A percentile compares a stretch with the other conserved stretches of the same genome.
Evolutionary conservation across 805 yeast species (phyloP).

Genomic region (Saccharomycopsis guyanensis): DNA sequence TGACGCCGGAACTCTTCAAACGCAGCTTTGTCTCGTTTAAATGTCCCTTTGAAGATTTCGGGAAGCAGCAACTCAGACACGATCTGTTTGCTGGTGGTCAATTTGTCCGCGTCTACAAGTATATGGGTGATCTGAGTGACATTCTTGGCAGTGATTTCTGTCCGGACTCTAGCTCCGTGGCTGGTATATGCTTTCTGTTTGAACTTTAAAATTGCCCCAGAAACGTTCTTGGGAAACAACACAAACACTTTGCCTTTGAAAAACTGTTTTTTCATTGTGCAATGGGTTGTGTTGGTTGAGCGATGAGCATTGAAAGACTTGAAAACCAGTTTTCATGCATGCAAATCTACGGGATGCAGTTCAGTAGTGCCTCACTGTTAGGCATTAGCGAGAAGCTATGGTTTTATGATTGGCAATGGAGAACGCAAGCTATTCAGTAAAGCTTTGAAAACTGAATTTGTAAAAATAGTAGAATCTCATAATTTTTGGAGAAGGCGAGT

Average conservation of each 20-base stretch:
- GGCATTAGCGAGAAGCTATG: too few species aligned
- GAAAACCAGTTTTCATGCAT: background rate
- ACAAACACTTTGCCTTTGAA: slow-evolving; percentile 4
- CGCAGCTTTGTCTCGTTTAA: background rate
- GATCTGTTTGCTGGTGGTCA: background rate
- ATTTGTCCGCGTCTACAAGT: slow-evolving; percentile 1
- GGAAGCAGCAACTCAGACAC: background rate
- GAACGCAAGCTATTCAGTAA: too few species aligned
- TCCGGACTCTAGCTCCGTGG: slow-evolving; percentile 25
- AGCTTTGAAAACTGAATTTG: too few species aligned
- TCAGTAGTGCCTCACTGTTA: too few species aligned
- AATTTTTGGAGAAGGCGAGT: too few species aligned
- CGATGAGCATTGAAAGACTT: background rate
- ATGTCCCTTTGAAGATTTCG: background rate
- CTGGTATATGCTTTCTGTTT: slow-evolving; percentile 24
- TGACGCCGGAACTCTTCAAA: background rate
- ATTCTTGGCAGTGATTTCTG: slow-evolving; percentile 4
- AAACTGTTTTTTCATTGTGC: background rate
- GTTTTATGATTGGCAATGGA: too few species aligned
- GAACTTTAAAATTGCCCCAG: slow-evolving; percentile 4
- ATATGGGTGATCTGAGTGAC: slow-evolving; percentile 7
- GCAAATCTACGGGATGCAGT: background rate
- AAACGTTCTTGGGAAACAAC: background rate
- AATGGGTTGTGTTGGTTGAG: background rate
- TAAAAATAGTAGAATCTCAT: too few species aligned